These are phyloP conservation scores for Candida boleticola DNA, from an alignment of 805 yeast species.

Conservation along the genomic window DNA sequence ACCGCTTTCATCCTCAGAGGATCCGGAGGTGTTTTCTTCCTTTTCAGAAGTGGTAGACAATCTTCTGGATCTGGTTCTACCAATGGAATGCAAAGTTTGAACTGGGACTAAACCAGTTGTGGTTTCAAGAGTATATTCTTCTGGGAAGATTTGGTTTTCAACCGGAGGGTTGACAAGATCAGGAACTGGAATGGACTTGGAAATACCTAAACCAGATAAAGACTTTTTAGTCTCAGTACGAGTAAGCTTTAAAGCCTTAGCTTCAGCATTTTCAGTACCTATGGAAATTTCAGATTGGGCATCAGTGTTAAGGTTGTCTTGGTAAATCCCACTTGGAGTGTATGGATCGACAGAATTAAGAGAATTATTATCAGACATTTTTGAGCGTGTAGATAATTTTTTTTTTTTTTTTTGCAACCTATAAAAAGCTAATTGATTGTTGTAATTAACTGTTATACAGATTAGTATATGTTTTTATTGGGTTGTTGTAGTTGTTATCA, in stretches of 20 bases:
- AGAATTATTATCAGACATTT: slow-evolving; percentile 3
- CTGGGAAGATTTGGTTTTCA: slow-evolving; percentile 79
- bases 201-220: slow-evolving; percentile 59
- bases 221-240: slow-evolving; percentile 76
- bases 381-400: too few species aligned
- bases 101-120: slow-evolving; percentile 85
- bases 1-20: slow-evolving; percentile 6
- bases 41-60: slow-evolving; percentile 8
- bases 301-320: slow-evolving; percentile 29
- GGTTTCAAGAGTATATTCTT: slow-evolving; percentile 87
- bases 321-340: slow-evolving; percentile 5
- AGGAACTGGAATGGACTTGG: slow-evolving; percentile 50
- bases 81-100: slow-evolving; percentile 63
- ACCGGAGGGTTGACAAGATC: slow-evolving; percentile 48
- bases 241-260: slow-evolving; percentile 35
- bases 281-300: slow-evolving; percentile 43
- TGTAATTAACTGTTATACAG: too few species aligned
- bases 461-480: too few species aligned
- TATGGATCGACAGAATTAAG: slow-evolving; percentile 1
- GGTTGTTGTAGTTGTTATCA: too few species aligned
- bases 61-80: slow-evolving; percentile 39
- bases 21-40: slow-evolving; percentile 1
- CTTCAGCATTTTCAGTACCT: background rate
- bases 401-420: too few species aligned
- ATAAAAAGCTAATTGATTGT: too few species aligned